Evolutionary conservation across 192 early-diverging fungal genomes (phyloP).

Genomic region (Backusella australiensis): DNA sequence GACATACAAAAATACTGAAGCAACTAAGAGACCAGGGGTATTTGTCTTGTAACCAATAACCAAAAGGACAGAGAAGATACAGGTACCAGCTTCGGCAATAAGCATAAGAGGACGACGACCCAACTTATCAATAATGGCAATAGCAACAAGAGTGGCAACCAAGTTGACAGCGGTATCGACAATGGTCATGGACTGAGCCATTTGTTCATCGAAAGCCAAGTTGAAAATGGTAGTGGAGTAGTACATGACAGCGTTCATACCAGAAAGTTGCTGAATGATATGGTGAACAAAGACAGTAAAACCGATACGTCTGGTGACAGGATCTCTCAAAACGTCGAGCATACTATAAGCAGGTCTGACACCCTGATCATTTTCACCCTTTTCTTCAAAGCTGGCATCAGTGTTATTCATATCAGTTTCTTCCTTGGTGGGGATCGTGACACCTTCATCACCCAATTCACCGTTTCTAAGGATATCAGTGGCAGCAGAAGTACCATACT

Average conservation of each 20-base stretch:
- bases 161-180: slow-evolving; percentile 58
- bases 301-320: slow-evolving; percentile 58
- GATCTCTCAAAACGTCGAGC: slow-evolving; percentile 51
- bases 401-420: neutral
- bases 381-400: slow-evolving; percentile 12
- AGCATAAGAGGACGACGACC: slow-evolving; percentile 70
- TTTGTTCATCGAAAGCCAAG: slow-evolving; percentile 50
- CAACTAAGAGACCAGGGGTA: slow-evolving; percentile 55
- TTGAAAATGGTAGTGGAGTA: slow-evolving; percentile 82
- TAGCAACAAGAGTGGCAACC: slow-evolving; percentile 57
- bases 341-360: slow-evolving; percentile 42
- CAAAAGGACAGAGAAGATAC: slow-evolving; percentile 57
- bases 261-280: slow-evolving; percentile 77
- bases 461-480: slow-evolving; percentile 12
- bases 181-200: slow-evolving; percentile 61
- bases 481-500: slow-evolving; percentile 18
- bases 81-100: slow-evolving; percentile 58
- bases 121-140: slow-evolving; percentile 57
- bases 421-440: neutral
- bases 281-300: slow-evolving; percentile 65
- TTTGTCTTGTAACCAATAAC: slow-evolving; percentile 59
- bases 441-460: neutral
- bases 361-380: slow-evolving; percentile 18
- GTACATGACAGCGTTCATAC: slow-evolving; percentile 84
- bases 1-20: slow-evolving; percentile 72